Conservation (phyloP, 306 rosid species). For the Sindora glabra region DNA sequence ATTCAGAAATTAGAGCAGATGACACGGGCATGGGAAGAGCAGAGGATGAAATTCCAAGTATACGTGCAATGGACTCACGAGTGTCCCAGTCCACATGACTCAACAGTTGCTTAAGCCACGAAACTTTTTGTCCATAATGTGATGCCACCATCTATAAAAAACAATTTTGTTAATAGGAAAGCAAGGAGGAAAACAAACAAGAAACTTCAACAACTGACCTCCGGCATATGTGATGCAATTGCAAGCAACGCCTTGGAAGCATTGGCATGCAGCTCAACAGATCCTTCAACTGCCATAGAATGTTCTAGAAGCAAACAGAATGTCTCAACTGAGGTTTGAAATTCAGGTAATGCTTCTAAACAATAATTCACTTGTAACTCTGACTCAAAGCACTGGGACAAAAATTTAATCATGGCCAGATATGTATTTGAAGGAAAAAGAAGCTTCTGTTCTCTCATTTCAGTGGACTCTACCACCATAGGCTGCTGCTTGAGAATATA, state of each 20-base stretch:
- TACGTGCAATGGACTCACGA: conserved; percentile 85
- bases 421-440: conserved; percentile 64
- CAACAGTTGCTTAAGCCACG: conserved; percentile 75
- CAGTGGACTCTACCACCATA: conserved; percentile 53
- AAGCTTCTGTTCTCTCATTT: conserved; percentile 64
- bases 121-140: conserved; percentile 52
- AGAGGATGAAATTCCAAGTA: conserved; percentile 90
- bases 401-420: conserved; percentile 67
- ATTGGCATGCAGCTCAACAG: conserved; percentile 78
- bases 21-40: conserved; percentile 47
- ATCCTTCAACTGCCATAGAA: conserved; percentile 84
- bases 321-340: conserved; percentile 49
- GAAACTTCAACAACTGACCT: conserved; percentile 42
- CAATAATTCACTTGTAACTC: conserved; percentile 51
- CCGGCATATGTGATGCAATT: conserved; percentile 69
- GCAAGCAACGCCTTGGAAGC: conserved; percentile 75
- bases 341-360: conserved; percentile 35
- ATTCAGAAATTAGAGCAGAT: conserved; percentile 45
- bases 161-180: conserved; percentile 21
- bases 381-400: conserved; percentile 67
- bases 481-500: conserved; percentile 74
- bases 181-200: conserved; percentile 18
- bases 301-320: conserved; percentile 73
- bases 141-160: conserved; percentile 65
- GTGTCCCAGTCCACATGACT: conserved; percentile 83